These are phyloP conservation scores for Digitaria exilis DNA, from an alignment of 202 grass and related monocot species.

Conservation along the genomic window DNA sequence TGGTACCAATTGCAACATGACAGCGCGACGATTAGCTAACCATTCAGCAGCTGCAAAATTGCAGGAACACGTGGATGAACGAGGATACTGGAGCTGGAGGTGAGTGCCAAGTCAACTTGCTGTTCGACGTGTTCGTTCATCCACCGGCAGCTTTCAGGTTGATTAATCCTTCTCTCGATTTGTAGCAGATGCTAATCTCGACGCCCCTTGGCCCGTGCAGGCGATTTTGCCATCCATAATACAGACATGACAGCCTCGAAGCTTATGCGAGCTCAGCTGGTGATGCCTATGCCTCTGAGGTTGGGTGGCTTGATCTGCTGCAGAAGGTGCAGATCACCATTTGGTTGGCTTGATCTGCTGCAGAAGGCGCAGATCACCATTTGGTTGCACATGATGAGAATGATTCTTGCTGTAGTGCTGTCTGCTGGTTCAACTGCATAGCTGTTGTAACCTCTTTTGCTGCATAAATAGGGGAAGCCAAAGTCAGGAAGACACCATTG, in stretches of 20 bases:
- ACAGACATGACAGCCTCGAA: background rate
- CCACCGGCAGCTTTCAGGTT: background rate
- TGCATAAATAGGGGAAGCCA: background rate
- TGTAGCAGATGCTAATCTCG: background rate
- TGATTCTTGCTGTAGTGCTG: background rate
- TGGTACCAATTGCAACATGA: background rate
- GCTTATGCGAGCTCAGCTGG: background rate
- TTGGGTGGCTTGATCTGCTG: background rate
- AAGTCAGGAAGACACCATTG: background rate
- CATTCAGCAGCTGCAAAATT: background rate
- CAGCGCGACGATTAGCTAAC: background rate
- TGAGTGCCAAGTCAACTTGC: background rate
- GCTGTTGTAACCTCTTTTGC: background rate
- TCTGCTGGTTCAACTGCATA: background rate
- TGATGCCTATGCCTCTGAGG: background rate
- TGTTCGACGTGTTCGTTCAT: background rate
- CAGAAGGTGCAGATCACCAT: background rate
- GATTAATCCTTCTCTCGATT: background rate
- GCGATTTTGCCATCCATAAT: background rate
- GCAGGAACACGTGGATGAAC: background rate
- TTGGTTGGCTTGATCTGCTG: background rate
- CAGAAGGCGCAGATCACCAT: background rate
- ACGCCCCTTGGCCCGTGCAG: background rate
- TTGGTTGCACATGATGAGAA: background rate
- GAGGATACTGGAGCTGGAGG: background rate